Percentiles rank a stretch among this genome's conserved stretches.
Conservation (phyloP, 352 stramenopile genomes). For the Globisporangium emineosum region DNA sequence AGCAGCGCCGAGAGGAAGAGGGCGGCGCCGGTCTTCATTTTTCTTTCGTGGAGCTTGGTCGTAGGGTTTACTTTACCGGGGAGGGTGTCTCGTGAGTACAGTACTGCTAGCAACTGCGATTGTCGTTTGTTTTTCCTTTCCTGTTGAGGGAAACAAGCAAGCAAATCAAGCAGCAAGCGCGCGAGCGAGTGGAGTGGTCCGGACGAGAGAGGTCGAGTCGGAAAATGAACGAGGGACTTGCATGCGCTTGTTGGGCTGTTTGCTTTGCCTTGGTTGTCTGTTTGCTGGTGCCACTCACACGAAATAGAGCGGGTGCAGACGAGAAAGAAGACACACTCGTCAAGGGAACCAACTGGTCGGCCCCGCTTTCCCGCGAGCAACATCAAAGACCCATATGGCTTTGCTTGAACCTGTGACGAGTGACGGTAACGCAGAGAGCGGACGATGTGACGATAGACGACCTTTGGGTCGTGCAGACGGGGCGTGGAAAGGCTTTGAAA, state of each 20-base stretch:
- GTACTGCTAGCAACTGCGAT: slow-evolving; percentile 7
- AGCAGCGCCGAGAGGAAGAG: slow-evolving; percentile 15
- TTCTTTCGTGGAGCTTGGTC: neutral
- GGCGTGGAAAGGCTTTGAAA: neutral
- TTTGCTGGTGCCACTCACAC: neutral
- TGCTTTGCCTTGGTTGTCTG: neutral
- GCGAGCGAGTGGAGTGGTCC: slow-evolving; percentile 10
- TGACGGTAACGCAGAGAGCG: neutral
- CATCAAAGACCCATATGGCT: neutral
- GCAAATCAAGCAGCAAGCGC: neutral
- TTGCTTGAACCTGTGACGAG: neutral
- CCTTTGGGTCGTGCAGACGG: neutral
- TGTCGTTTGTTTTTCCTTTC: slow-evolving; percentile 5
- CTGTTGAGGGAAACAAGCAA: slow-evolving; percentile 11
- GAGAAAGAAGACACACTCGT: neutral
- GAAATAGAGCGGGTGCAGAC: slow-evolving; percentile 4
- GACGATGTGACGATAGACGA: neutral
- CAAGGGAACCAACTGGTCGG: neutral
- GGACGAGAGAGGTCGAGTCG: slow-evolving; percentile 12
- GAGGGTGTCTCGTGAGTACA: neutral
- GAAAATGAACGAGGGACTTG: slow-evolving; percentile 2
- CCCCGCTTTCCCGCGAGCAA: neutral
- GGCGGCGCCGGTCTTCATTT: slow-evolving; percentile 16
- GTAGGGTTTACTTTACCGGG: neutral
- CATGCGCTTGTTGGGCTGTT: neutral